A percentile compares a stretch with the other conserved stretches of the same genome.
Evolutionary conservation across 495 filamentous ascomycete species (phyloP).

Genomic region (Tuber melanosporum): DNA sequence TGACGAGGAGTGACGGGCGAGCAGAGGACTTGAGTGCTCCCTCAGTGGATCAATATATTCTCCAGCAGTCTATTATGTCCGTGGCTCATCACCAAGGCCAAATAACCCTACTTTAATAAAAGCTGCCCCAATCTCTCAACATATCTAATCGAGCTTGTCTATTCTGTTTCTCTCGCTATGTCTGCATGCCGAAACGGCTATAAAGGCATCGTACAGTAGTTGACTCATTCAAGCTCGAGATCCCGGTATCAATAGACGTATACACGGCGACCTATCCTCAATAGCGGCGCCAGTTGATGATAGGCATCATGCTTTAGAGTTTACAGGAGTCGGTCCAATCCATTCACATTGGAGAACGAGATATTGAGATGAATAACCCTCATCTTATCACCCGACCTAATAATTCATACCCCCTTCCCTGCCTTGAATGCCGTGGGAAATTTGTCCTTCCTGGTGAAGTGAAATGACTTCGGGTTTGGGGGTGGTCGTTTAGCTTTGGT

Average conservation of each 20-base stretch:
- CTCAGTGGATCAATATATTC: not conserved
- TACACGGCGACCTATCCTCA: not conserved
- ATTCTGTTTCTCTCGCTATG: not conserved
- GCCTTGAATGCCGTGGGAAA: not conserved
- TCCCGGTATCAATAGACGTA: not conserved
- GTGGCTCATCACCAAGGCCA: not conserved
- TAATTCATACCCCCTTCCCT: not conserved
- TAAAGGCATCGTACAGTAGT: not conserved
- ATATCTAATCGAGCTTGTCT: not conserved
- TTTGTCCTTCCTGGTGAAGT: not conserved
- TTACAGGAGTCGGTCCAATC: not conserved
- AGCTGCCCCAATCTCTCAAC: not conserved
- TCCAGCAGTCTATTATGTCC: not conserved
- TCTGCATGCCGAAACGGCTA: not conserved
- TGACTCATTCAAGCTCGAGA: not conserved
- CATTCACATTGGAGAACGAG: not conserved
- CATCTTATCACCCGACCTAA: not conserved
- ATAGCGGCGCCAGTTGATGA: not conserved
- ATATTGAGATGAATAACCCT: not conserved
- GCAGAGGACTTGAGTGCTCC: not conserved
- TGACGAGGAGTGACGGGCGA: not conserved
- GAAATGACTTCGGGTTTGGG: not conserved
- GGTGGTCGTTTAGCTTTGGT: not conserved
- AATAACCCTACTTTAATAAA: not conserved
- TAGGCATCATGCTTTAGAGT: not conserved